Base-by-base conservation (phyloP, 1,284 basidiomycete genomes). In the Caloboletus firmus region DNA sequence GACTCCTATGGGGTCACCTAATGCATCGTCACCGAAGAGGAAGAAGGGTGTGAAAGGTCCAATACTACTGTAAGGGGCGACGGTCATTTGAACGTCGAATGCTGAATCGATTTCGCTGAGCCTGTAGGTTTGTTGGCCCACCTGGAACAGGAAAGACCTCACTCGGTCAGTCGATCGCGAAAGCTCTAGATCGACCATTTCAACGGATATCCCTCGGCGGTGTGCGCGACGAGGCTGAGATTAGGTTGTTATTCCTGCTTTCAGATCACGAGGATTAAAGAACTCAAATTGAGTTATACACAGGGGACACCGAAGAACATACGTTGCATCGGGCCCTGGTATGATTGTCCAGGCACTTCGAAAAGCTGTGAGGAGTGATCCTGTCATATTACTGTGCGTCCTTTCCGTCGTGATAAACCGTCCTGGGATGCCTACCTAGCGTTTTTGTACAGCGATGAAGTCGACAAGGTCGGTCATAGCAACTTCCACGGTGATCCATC, bases 121-220 rank as follows among this genome's bases (percentile, higher is more conserved):
- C 12, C 31, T 32, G 13, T 61, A 87, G 85, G 52, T 89, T 92
- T 55, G 87, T 90, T 37, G 90, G 90, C 9, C 91, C 91, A 15
- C 91, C 91, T 0, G 91, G 91, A 9, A 88, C 86, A 0, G 91
- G 91, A 17, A 93, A 93, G 72, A 93, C 91, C 0, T 91, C 88
- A 1, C 80, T 93, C 0, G 90, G 92, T 10, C 90, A 93, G 67
- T 93, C 91, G 1, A 86, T 96, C 45, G 93, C 94, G 1, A 84
- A 85, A 43, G 89, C 92, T 0, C 79, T 96, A 17, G 79, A 82
- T 52, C 76, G 93, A 55, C 91, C 94, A 1, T 96, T 95, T 81
- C 92, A 94, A 71, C 84, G 94, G 35, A 93, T 96, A 66, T 91
- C 91, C n/a, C 81, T 96, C 2, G 93, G 94, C 37, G 93, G 93